These are phyloP conservation scores for Alternaria ethzedia DNA, from an alignment of 2,329 filamentous ascomycete species.

Conservation along the genomic window DNA sequence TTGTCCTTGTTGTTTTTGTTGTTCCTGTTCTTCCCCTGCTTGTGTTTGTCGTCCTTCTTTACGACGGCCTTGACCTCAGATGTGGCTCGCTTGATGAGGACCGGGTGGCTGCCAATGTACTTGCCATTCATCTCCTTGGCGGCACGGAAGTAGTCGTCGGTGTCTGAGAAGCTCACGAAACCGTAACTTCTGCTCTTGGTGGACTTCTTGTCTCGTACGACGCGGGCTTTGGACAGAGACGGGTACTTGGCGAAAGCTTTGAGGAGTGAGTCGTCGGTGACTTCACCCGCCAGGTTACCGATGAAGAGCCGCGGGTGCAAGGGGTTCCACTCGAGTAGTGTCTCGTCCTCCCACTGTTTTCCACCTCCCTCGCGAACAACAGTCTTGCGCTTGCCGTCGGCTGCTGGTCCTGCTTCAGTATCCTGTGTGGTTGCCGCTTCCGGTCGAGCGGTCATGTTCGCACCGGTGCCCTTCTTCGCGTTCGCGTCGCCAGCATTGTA, in stretches of 20 bases:
- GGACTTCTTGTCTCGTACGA: conserved; percentile 93
- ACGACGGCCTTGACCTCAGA: conserved; percentile 85
- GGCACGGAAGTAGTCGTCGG: conserved; percentile 94
- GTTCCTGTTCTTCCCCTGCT: conserved; percentile 59
- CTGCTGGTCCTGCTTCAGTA: conserved; percentile 55
- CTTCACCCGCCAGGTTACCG: conserved; percentile 94
- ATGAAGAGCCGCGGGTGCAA: conserved; percentile 94
- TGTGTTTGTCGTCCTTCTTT: conserved; percentile 55
- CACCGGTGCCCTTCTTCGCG: conserved; percentile 54
- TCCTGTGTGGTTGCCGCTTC: conserved; percentile 48
- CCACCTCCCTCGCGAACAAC: conserved; percentile 88
- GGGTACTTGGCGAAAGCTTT: conserved; percentile 92
- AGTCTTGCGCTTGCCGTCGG: conserved; percentile 76
- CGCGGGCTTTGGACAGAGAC: conserved; percentile 89
- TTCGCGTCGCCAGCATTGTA: conserved; percentile 70
- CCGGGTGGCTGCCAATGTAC: conserved; percentile 97
- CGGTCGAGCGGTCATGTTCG: conserved; percentile 46
- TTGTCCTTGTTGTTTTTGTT: conserved; percentile 43
- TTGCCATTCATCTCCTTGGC: conserved; percentile 99
- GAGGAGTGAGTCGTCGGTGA: conserved; percentile 91
- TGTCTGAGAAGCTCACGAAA: conserved; percentile 93
- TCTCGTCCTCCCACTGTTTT: conserved; percentile 87
- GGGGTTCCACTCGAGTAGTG: conserved; percentile 94
- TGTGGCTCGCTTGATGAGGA: conserved; percentile 83
- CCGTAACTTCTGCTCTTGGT: conserved; percentile 96